Percentiles rank a stretch among this genome's conserved stretches.
phyloP scores from a whole-genome alignment of 2,329 filamentous ascomycete species.

The Fusarium nanum region DNA sequence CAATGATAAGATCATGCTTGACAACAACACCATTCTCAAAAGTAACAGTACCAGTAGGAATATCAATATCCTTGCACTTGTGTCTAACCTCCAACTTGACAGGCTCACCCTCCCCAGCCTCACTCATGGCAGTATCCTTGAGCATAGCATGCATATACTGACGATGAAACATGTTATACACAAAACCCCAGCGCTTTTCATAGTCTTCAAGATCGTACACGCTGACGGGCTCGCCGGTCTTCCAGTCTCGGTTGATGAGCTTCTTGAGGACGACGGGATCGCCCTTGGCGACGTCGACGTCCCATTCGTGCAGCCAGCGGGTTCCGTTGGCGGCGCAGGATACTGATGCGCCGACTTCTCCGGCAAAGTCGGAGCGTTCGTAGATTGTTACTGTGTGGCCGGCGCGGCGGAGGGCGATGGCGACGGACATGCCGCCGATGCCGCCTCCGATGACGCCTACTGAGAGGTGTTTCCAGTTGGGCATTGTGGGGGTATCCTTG shows the following conservation, averaged over 20 bases:
- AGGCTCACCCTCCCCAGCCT: conserved; percentile 67
- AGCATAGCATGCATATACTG: conserved; percentile 77
- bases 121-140: conserved; percentile 67
- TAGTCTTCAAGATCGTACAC: conserved; percentile 74
- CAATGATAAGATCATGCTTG: conserved; percentile 70
- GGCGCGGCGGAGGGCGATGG: conserved; percentile 59
- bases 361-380: conserved; percentile 72
- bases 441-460: conserved; percentile 60
- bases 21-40: conserved; percentile 64
- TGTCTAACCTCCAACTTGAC: conserved; percentile 68
- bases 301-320: conserved; percentile 76
- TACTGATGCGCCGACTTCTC: conserved; percentile 75
- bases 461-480: conserved; percentile 59
- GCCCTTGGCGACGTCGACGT: conserved; percentile 71
- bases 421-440: conserved; percentile 61
- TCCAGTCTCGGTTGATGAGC: conserved; percentile 77
- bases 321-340: conserved; percentile 78
- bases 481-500: conserved; percentile 28
- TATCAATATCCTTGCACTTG: conserved; percentile 64
- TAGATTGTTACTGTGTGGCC: conserved; percentile 69
- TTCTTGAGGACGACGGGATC: conserved; percentile 73
- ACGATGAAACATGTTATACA: conserved; percentile 77
- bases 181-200: conserved; percentile 71
- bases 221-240: conserved; percentile 73
- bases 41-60: conserved; percentile 60